Base-by-base conservation (phyloP, 2,329 filamentous ascomycete species). In the Gliomastix tumulicola region DNA sequence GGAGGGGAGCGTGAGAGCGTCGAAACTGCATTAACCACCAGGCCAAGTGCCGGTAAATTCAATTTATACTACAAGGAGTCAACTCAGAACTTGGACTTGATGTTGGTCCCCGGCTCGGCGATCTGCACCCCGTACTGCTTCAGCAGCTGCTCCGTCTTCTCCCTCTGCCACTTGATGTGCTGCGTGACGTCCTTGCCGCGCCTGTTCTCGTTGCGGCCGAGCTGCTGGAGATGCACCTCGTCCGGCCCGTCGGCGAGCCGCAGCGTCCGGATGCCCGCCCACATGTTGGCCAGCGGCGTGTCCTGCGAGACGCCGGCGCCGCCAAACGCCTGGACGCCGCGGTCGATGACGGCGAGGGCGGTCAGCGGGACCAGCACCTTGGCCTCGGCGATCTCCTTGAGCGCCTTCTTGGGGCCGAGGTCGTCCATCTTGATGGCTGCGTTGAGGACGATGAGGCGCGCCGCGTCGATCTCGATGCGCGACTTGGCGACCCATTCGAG, bases 371-470 rank as follows among this genome's bases (percentile, higher is more conserved):
- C 84, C 15, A 95, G 76, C 1, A 97, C 82, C 72, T 98, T 98
- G 46, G 92, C 90, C 65, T 96, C 78, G 19, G 89, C 90, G 48
- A 98, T 98, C 61, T 97, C 88, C 60, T 84, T 88, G 42, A 96
- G 76, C 0, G 90, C 88, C 46, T 80, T 78, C 69, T 97, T 97
- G 49, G 92, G 85, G 48, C 90, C 84, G 16, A 81, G 76, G 48
- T 85, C 76, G 64, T 98, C 92, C 68, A 98, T 97, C 66, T 87
- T 88, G 61, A 94, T 84, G 42, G 92, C 92, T 2, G 92, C 92
- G 63, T 97, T 96, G 45, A 96, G 79, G 7, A 97, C 92, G 28
- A 92, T 65, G 10, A 98, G 76, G 23, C 92, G 84, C 0, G 90
- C 87, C 2, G 89, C 79, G 59, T 97, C 90, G 54, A 98, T 95